Percentiles rank a stretch among this genome's conserved stretches.
These are phyloP conservation scores for Hypsizygus ulmarius DNA, from an alignment of 1,284 basidiomycete species.

Conservation along the genomic window DNA sequence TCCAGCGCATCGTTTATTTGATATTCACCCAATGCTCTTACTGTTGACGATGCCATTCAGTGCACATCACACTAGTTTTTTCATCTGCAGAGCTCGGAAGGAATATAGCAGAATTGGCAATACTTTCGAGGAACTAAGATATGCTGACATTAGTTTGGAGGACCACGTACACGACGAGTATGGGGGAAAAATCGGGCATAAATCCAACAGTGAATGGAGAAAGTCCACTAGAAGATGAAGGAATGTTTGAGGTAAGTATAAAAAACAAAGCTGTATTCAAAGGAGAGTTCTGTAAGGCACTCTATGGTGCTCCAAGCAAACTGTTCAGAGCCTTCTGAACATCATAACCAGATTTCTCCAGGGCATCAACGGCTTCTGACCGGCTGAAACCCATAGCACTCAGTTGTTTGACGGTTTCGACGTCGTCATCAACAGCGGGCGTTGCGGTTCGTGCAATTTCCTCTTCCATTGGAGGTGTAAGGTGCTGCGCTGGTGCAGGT, in stretches of 20 bases:
- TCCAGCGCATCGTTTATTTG: no score
- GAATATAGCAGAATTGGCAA: no score
- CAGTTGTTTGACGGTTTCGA: conserved; percentile 73
- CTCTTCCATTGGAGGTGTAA: conserved; percentile 45
- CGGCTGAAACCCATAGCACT: conserved; percentile 83
- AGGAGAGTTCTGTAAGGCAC: background rate
- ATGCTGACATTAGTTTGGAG: no score
- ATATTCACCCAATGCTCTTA: no score
- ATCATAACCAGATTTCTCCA: conserved; percentile 76
- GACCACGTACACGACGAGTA: no score
- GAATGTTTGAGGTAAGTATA: background rate
- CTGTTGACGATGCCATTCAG: no score
- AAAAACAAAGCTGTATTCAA: background rate
- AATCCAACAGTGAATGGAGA: background rate
- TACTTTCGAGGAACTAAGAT: no score
- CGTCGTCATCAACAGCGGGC: conserved; percentile 69
- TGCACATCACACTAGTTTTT: no score
- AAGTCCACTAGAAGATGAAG: background rate
- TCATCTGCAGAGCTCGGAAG: no score
- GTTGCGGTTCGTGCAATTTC: conserved; percentile 42
- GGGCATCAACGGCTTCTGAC: conserved; percentile 69
- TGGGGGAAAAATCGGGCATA: no score
- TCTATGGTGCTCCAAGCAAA: conserved; percentile 44
- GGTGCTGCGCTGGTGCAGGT: conserved; percentile 39
- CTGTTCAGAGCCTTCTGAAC: conserved; percentile 71